These are phyloP conservation scores for Chrysoporthe cubensis DNA, from an alignment of 2,329 filamentous ascomycete species.

Conservation along the genomic window DNA sequence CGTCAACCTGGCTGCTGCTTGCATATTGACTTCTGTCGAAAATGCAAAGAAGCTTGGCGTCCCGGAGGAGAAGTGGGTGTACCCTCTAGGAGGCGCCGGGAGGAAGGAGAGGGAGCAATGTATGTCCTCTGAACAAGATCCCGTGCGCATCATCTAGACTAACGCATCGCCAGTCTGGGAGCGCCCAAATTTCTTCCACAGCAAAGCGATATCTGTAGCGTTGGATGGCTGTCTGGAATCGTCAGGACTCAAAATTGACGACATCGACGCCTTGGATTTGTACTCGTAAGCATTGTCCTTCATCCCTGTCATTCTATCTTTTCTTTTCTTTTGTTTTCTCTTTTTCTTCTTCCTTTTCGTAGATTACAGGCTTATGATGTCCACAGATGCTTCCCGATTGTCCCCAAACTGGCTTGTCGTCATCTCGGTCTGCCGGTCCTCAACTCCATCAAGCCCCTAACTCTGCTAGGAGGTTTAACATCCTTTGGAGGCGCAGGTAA, in stretches of 20 bases:
- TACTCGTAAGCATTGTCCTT: slow-evolving; percentile 54
- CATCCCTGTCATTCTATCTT: slow-evolving; percentile 14
- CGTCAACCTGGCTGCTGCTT: slow-evolving; percentile 65
- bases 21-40: slow-evolving; percentile 61
- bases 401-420: slow-evolving; percentile 66
- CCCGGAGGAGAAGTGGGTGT: slow-evolving; percentile 62
- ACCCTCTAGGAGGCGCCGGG: slow-evolving; percentile 66
- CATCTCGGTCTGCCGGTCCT: slow-evolving; percentile 59
- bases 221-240: slow-evolving; percentile 56
- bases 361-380: not conserved
- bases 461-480: slow-evolving; percentile 67
- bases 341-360: no score
- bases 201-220: slow-evolving; percentile 60
- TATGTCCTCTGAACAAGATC: slow-evolving; percentile 36
- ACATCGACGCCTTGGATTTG: slow-evolving; percentile 66
- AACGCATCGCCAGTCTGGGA: slow-evolving; percentile 57
- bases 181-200: slow-evolving; percentile 60
- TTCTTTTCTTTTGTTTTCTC: no score
- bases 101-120: slow-evolving; percentile 61
- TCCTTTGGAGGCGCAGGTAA: slow-evolving; percentile 73
- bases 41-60: slow-evolving; percentile 59
- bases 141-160: not conserved
- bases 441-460: slow-evolving; percentile 55
- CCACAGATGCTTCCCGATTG: slow-evolving; percentile 70
- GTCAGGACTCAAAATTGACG: slow-evolving; percentile 49